Evolutionary conservation across 495 filamentous ascomycete genomes (phyloP).

Genomic region (Podospora comata): DNA sequence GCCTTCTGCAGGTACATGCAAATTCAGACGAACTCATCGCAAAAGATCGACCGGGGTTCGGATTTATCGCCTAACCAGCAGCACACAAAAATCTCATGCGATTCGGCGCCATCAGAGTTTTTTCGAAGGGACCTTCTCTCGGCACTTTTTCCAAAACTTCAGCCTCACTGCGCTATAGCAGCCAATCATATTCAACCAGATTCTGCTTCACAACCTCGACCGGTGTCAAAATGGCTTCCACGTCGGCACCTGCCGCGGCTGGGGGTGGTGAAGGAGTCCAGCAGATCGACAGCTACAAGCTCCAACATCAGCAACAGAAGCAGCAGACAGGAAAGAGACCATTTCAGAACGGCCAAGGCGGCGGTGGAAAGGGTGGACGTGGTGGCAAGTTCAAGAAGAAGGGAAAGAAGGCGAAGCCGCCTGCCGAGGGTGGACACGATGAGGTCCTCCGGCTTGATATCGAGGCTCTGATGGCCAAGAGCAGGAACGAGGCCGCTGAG

Average conservation of each 20-base stretch:
- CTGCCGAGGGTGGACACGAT: constrained; percentile 53
- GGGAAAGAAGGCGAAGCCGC: constrained; percentile 26
- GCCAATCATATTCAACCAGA: constrained; percentile 8
- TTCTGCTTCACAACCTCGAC: constrained; percentile 1
- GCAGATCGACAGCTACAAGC: constrained; percentile 10
- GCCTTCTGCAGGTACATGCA: neutral
- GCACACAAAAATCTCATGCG: constrained; percentile 9
- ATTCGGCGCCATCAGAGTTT: constrained; percentile 17
- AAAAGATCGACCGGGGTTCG: neutral
- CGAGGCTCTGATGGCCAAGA: constrained; percentile 54
- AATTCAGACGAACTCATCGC: neutral
- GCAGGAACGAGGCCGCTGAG: constrained; percentile 33
- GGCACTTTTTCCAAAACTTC: neutral
- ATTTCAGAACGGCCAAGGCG: constrained; percentile 8
- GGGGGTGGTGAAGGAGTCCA: neutral
- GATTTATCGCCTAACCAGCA: neutral
- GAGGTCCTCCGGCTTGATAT: constrained; percentile 75
- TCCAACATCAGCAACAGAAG: constrained; percentile 11
- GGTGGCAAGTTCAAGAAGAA: constrained; percentile 22
- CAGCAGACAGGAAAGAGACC: constrained; percentile 11
- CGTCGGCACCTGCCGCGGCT: constrained; percentile 4
- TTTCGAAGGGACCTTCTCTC: constrained; percentile 7
- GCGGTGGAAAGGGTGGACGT: neutral
- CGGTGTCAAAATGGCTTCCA: constrained; percentile 14
- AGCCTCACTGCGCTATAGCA: neutral